Conservation (phyloP, 257 asterid genomes). For the Scutellaria baicalensis region DNA sequence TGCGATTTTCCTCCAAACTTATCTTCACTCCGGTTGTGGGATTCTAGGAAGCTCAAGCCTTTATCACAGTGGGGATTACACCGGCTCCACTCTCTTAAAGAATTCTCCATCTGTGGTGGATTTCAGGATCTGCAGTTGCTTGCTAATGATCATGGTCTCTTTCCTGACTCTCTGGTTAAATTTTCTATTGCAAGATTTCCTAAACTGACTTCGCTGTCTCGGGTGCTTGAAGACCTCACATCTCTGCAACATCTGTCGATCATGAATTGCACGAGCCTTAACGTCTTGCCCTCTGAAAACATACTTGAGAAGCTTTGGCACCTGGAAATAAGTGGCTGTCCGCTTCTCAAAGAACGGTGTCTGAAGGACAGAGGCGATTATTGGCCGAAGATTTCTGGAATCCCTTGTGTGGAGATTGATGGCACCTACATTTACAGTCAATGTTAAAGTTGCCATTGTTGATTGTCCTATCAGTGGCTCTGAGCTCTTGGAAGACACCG, state of each 20-base stretch:
- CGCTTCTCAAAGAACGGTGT: slow-evolving; percentile 33
- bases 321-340: slow-evolving; percentile 54
- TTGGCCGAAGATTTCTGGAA: slow-evolving; percentile 55
- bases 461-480: no score
- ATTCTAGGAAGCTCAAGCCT: slow-evolving; percentile 56
- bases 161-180: slow-evolving; percentile 40
- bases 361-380: slow-evolving; percentile 43
- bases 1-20: slow-evolving; percentile 43
- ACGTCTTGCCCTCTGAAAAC: slow-evolving; percentile 33
- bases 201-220: slow-evolving; percentile 37
- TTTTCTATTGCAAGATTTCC: slow-evolving; percentile 59
- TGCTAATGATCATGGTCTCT: slow-evolving; percentile 27
- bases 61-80: slow-evolving; percentile 48
- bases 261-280: slow-evolving; percentile 49
- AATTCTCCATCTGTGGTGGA: slow-evolving; percentile 67
- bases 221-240: slow-evolving; percentile 43
- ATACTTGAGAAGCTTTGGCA: slow-evolving; percentile 57
- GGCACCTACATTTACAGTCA: slow-evolving; percentile 34
- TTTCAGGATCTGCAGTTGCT: slow-evolving; percentile 46
- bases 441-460: slow-evolving; percentile 2
- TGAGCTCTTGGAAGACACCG: no score
- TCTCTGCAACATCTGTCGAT: slow-evolving; percentile 41
- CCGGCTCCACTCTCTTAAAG: slow-evolving; percentile 46
- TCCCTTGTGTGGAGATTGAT: slow-evolving; percentile 67
- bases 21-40: slow-evolving; percentile 53